Base-by-base conservation (phyloP, 495 filamentous ascomycete species). In the Podospora pseudocomata region DNA sequence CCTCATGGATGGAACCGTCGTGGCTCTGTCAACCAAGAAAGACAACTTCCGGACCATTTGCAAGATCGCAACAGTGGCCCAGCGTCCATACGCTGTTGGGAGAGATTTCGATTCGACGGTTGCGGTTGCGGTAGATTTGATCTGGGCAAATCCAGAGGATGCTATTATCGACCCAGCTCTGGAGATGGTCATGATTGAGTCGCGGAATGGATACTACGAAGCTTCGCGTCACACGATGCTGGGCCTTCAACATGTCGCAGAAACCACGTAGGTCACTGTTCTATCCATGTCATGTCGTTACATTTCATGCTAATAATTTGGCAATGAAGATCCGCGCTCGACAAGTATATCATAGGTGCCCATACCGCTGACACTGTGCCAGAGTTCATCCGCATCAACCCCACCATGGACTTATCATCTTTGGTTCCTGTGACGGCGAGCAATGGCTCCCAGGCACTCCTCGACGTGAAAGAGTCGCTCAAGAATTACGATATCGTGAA, bases 111-210 rank as follows among this genome's bases (percentile, higher is more conserved):
- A 85, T 49, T 90, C 92, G 18, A 89, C 89, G 0, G 85, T 91
- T 65, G 30, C 30, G 30, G 30, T 49, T 18, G 39, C 39, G 13
- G 85, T 97, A 7, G 92, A 97, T 67, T 80, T 97, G 2, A 88
- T 90, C 73, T 93, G 94, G 76, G 84, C 86, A 3, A 75, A 82
- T 5, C 72, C 85, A 0, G 80, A 86, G 18, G 88, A 93, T 65
- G 78, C 81, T 1, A 65, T 83, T 20, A 81, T 96, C 63, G 92
- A 97, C 74, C 87, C 91, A 2, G 83, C 85, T 30, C 74, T 86
- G 55, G 86, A 92, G 71, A 89, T 89, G 79, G 70, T 94, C 32
- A 95, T 97, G 92, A 82, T 95, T 0, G 91, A 96, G 72, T 82
- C 89, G 4, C 81, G 87, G 6, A 76, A 75, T 5, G 88, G 90